These are phyloP conservation scores for Cucurbita argyrosperma DNA, from an alignment of 306 rosid species.

Conservation along the genomic window DNA sequence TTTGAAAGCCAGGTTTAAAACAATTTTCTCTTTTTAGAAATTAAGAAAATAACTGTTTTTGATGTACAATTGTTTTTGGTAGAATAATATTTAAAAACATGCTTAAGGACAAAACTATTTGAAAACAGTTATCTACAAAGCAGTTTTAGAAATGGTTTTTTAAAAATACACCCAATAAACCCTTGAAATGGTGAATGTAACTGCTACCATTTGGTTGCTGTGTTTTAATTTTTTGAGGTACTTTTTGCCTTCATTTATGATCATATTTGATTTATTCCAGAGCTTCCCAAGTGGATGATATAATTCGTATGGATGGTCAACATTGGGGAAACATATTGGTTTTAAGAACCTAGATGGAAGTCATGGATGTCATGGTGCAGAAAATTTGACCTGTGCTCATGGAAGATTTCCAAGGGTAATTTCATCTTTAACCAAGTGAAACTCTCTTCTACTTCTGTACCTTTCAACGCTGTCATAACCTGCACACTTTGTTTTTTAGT, in stretches of 20 bases:
- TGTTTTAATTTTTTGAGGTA: neutral
- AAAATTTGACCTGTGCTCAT: neutral
- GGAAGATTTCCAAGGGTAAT: constrained; percentile 6
- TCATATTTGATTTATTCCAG: neutral
- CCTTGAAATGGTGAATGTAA: neutral
- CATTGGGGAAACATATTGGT: neutral
- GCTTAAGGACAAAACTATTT: neutral
- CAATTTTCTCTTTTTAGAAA: neutral
- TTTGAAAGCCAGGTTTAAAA: neutral
- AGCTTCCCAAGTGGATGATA: neutral
- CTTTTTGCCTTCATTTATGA: neutral
- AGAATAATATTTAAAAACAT: neutral
- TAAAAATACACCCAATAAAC: neutral
- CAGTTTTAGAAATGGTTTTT: neutral
- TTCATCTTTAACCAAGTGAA: neutral
- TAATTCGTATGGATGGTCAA: neutral
- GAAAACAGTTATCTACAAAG: neutral
- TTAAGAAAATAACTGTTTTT: neutral
- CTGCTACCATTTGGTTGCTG: neutral
- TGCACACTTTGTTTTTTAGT: neutral
- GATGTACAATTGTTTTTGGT: neutral
- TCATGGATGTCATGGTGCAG: neutral
- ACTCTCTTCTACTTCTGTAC: neutral
- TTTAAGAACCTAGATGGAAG: neutral
- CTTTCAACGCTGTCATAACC: neutral